Evolutionary conservation across 345 rosid genomes (phyloP).

Genomic region (Viola odorata): DNA sequence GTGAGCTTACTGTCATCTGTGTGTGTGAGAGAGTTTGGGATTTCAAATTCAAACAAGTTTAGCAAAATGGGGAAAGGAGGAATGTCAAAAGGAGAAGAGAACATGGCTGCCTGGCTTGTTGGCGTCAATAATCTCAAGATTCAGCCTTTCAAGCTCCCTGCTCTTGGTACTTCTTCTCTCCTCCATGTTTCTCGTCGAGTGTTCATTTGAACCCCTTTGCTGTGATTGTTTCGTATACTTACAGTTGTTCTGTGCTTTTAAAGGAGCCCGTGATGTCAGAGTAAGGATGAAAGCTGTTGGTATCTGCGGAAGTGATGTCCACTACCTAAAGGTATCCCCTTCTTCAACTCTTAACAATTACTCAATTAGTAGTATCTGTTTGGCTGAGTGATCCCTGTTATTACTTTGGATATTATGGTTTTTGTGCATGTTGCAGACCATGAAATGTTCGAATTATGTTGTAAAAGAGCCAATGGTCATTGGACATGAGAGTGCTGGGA

Average conservation of each 20-base stretch:
- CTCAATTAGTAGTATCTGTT: not conserved
- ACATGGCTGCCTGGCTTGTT: constrained; percentile 61
- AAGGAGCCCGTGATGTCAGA: constrained; percentile 79
- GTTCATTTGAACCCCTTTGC: not conserved
- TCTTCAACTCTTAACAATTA: not conserved
- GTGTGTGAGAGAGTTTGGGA: too few relatives aligned
- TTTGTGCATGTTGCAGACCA: constrained; percentile 32
- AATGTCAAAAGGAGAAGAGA: constrained; percentile 48
- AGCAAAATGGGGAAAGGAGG: constrained; percentile 60
- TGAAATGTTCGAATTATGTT: constrained; percentile 60
- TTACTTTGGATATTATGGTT: not conserved
- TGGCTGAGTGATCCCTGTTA: not conserved
- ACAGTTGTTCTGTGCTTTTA: not conserved
- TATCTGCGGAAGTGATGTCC: constrained; percentile 94
- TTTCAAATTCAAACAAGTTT: too few relatives aligned
- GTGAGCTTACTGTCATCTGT: too few relatives aligned
- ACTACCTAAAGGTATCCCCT: constrained; percentile 63
- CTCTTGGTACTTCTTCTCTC: constrained; percentile 41
- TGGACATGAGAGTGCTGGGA: constrained; percentile 97
- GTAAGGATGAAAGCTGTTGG: constrained; percentile 89
- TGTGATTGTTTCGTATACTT: not conserved
- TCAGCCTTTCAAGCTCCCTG: constrained; percentile 68
- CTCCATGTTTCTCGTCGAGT: not conserved
- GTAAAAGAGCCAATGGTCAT: constrained; percentile 96
- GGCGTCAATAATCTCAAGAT: constrained; percentile 79